phyloP scores from a whole-genome alignment of 2,329 filamentous ascomycete species.

The Paraphoma sp. region DNA sequence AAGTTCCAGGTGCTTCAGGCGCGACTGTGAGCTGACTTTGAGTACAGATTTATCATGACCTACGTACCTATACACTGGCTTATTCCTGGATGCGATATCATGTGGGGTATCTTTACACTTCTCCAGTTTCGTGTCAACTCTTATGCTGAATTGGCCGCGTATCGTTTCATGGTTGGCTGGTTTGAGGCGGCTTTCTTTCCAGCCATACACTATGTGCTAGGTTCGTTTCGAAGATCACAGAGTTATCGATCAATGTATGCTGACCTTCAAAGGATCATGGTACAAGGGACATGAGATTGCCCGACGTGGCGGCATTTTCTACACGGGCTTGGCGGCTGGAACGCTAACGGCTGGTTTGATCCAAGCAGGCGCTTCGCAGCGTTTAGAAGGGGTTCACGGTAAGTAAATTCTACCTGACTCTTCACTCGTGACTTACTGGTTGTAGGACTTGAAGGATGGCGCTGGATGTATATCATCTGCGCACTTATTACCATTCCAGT shows the following conservation, averaged over 20 bases:
- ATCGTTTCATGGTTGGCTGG: constrained; percentile 60
- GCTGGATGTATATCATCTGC: constrained; percentile 38
- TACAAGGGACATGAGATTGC: constrained; percentile 51
- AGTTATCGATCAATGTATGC: neutral
- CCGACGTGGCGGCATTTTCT: constrained; percentile 58
- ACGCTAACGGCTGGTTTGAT: constrained; percentile 60
- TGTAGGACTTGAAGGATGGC: constrained; percentile 17
- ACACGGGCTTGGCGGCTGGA: constrained; percentile 57
- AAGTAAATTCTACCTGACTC: neutral
- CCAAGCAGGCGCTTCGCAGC: constrained; percentile 43
- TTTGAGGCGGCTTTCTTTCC: constrained; percentile 55
- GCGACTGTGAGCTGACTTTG: neutral
- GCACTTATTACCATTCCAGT: constrained; percentile 62
- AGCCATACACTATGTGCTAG: constrained; percentile 21
- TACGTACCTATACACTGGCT: constrained; percentile 55
- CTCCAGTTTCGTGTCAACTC: constrained; percentile 57
- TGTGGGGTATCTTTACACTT: constrained; percentile 63
- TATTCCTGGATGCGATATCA: constrained; percentile 57
- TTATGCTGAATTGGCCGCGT: constrained; percentile 57
- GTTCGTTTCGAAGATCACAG: neutral
- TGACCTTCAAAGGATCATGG: constrained; percentile 49
- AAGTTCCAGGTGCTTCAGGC: neutral
- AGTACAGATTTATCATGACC: constrained; percentile 48
- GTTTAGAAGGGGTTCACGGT: constrained; percentile 62
- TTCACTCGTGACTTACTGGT: neutral